Percentiles rank a stretch among this genome's conserved stretches.
Evolutionary conservation across 192 early-diverging fungal species (phyloP).

Genomic region (Gaertneriomyces semiglobifer): DNA sequence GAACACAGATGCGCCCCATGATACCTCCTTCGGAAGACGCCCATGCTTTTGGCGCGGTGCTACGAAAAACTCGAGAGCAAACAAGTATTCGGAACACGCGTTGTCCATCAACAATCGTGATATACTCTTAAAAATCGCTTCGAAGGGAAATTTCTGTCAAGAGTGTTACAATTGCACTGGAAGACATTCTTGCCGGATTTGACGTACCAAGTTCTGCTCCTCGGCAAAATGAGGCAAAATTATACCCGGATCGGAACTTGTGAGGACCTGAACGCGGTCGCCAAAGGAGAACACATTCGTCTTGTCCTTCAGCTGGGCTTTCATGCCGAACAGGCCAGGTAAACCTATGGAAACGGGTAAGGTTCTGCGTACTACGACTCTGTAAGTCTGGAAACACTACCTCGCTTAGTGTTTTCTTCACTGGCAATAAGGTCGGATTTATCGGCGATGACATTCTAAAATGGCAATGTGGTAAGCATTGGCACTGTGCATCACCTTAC

Average conservation of each 20-base stretch:
- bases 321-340: conserved; percentile 47
- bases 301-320: conserved; percentile 72
- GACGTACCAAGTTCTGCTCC: conserved; percentile 61
- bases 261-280: conserved; percentile 73
- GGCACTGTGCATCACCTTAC: neutral
- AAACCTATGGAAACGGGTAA: conserved; percentile 7
- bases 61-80: conserved; percentile 86
- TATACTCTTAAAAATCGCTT: conserved; percentile 86
- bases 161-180: too few species aligned
- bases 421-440: conserved; percentile 78
- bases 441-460: conserved; percentile 68
- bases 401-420: conserved; percentile 73
- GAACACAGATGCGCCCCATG: conserved; percentile 53
- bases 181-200: too few species aligned
- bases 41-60: conserved; percentile 58
- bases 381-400: conserved; percentile 31
- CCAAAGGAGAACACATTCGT: conserved; percentile 82
- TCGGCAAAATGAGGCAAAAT: conserved; percentile 80
- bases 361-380: neutral
- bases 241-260: conserved; percentile 73
- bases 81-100: conserved; percentile 91
- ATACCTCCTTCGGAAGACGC: conserved; percentile 18
- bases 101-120: conserved; percentile 91
- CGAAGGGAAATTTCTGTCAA: conserved; percentile 70
- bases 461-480: neutral